Evolutionary conservation across 192 early-diverging fungal species (phyloP), one percentile per base, ranked within the genome.

Genomic region (Phycomyces nitens): DNA sequence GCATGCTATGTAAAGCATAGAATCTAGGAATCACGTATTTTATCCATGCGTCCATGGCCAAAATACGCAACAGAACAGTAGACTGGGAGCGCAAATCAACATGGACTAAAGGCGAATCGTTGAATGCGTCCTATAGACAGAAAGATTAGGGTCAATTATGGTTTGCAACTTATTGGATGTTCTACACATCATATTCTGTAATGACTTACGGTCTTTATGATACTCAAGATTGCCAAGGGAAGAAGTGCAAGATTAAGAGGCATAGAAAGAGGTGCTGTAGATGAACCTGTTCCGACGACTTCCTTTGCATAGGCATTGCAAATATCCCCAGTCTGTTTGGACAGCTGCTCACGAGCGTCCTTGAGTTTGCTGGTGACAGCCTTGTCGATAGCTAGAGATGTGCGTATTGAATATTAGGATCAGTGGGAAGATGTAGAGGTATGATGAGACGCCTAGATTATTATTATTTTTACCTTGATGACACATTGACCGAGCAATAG

Each of bases 381-480:
- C n/a, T 88, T 81, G 52, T 95, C 91, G 7, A 89, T 84, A 11
- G 87, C 92, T 79, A n/a, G n/a, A n/a, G n/a, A n/a, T n/a, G n/a
- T n/a, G n/a, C n/a, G n/a, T n/a, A n/a, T n/a, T n/a, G n/a, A n/a
- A n/a, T n/a, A n/a, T n/a, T n/a, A n/a, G n/a, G n/a, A n/a, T n/a
- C n/a, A n/a, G n/a, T n/a, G n/a, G n/a, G n/a, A n/a, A n/a, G n/a
- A n/a, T n/a, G n/a, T n/a, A n/a, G n/a, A n/a, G n/a, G n/a, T n/a
- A n/a, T n/a, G n/a, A n/a, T n/a, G n/a, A n/a, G n/a, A n/a, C n/a
- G n/a, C n/a, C n/a, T n/a, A n/a, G n/a, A n/a, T n/a, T n/a, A n/a
- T n/a, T n/a, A n/a, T n/a, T n/a, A n/a, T 11, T 15, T 3, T 60
- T 60, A 68, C 71, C 71, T 64, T 59, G 50, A 14, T 73, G 71